Evolutionary conservation across 2,329 filamentous ascomycete genomes (phyloP).

Genomic region (Alternaria hordeiaustralica): DNA sequence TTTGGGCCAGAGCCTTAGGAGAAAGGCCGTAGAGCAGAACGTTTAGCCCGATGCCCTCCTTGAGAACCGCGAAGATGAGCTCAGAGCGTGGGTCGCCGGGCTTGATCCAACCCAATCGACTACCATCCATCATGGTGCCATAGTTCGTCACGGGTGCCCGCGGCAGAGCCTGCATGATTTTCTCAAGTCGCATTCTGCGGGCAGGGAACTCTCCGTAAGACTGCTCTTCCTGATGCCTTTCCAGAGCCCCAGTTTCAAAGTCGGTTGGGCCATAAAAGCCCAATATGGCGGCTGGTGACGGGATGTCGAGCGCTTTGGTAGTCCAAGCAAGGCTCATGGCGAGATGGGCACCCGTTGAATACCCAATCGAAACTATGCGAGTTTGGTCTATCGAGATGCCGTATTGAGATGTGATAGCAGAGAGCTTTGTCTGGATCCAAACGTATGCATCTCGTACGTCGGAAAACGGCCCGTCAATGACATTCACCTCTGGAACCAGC

Average conservation of each 20-base stretch:
- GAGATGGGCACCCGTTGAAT: slow-evolving; percentile 4
- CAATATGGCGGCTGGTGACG: slow-evolving; percentile 1
- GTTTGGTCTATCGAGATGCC: slow-evolving; percentile 1
- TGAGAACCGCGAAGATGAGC: slow-evolving; percentile 4
- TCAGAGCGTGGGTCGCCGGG: slow-evolving; percentile 6
- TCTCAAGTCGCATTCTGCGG: slow-evolving; percentile 6
- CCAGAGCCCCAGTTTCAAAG: slow-evolving; percentile 3
- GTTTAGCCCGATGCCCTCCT: not conserved
- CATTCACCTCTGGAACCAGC: slow-evolving; percentile 57
- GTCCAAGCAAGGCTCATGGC: slow-evolving; percentile 10
- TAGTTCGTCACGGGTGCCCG: slow-evolving; percentile 1
- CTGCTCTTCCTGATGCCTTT: not conserved
- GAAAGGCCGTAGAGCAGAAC: slow-evolving; percentile 1
- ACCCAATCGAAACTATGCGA: slow-evolving; percentile 4
- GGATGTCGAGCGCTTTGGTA: not conserved
- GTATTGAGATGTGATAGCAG: not conserved
- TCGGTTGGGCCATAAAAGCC: slow-evolving; percentile 7
- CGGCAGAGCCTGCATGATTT: slow-evolving; percentile 6
- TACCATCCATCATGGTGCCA: slow-evolving; percentile 8
- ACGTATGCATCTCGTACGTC: slow-evolving; percentile 50
- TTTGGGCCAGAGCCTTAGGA: not conserved
- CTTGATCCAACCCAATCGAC: slow-evolving; percentile 7
- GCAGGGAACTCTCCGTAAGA: not conserved
- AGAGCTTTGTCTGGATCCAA: slow-evolving; percentile 7
- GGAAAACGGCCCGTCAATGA: slow-evolving; percentile 55